Evolutionary conservation across 1,139 yeast genomes (phyloP).

Genomic region (Candida freyschussii): DNA sequence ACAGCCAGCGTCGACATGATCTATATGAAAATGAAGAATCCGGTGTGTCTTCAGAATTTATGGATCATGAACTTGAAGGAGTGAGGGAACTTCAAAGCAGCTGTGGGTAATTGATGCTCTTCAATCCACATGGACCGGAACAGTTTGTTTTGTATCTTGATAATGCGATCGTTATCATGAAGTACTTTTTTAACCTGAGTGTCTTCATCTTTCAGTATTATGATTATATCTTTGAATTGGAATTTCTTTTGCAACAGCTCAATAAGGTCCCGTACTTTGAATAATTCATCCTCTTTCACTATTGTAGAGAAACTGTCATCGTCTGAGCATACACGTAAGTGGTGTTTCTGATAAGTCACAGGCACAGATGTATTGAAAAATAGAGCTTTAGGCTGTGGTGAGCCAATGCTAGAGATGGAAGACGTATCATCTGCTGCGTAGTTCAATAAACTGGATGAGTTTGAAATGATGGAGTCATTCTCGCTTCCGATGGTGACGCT

Average conservation of each 20-base stretch:
- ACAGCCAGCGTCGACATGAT: too few relatives aligned
- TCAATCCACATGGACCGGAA: conserved; percentile 16
- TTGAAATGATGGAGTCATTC: too few relatives aligned
- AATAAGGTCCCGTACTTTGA: conserved; percentile 10
- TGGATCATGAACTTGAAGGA: conserved; percentile 14
- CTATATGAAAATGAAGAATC: conserved; percentile 1
- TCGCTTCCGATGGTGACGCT: too few relatives aligned
- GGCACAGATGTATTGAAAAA: conserved; percentile 17
- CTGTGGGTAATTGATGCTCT: conserved; percentile 14
- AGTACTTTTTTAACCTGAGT: conserved; percentile 7
- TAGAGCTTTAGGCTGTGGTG: too few relatives aligned
- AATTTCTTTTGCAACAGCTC: conserved; percentile 8
- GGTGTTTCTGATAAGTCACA: conserved; percentile 10
- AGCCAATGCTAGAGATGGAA: too few relatives aligned
- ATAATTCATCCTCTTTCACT: conserved; percentile 14
- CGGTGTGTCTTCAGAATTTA: conserved; percentile 3
- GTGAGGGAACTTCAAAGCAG: conserved; percentile 9
- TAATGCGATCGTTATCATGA: conserved; percentile 10
- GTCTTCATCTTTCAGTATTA: conserved; percentile 10
- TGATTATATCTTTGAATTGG: conserved; percentile 7
- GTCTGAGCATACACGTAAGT: conserved; percentile 10
- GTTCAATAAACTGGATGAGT: too few relatives aligned
- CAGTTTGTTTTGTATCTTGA: conserved; percentile 14
- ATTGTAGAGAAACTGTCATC: conserved; percentile 15
- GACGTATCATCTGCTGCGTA: too few relatives aligned